Evolutionary conservation across 2,329 filamentous ascomycete genomes (phyloP).

Genomic region (Tricladium varicosporioides): DNA sequence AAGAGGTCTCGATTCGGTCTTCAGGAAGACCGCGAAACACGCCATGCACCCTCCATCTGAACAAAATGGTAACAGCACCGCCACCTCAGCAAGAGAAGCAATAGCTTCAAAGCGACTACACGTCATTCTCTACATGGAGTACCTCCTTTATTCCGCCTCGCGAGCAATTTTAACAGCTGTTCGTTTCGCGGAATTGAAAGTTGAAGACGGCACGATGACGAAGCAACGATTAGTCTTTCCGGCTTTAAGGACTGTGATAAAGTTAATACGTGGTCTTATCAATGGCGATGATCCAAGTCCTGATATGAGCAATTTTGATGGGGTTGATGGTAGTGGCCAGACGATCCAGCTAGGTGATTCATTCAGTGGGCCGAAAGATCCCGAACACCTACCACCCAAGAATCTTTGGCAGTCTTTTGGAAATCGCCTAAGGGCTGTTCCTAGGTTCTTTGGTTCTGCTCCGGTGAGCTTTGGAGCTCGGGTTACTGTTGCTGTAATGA

Average conservation of each 20-base stretch:
- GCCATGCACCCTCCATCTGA: conserved; percentile 27
- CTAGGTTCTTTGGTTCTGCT: conserved; percentile 57
- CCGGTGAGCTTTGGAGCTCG: conserved; percentile 68
- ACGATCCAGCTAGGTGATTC: conserved; percentile 55
- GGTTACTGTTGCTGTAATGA: conserved; percentile 68
- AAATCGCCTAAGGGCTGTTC: conserved; percentile 53
- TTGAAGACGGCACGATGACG: conserved; percentile 59
- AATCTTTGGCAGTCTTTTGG: conserved; percentile 59
- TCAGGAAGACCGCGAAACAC: conserved; percentile 10
- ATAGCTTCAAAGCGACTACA: conserved; percentile 53
- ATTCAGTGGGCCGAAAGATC: conserved; percentile 49
- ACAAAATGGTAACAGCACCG: conserved; percentile 47
- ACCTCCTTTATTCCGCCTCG: conserved; percentile 56
- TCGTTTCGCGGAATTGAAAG: conserved; percentile 59
- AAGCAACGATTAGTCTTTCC: conserved; percentile 62
- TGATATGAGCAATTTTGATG: conserved; percentile 42
- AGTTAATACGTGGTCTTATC: conserved; percentile 58
- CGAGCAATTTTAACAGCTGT: conserved; percentile 61
- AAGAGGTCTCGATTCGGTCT: conserved; percentile 34
- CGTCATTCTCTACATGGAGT: conserved; percentile 67
- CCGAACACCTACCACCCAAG: conserved; percentile 65
- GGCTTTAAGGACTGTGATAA: conserved; percentile 56
- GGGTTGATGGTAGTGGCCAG: conserved; percentile 45
- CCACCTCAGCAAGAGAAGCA: conserved; percentile 8
- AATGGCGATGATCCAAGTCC: conserved; percentile 50